Conservation (phyloP, 371 early-diverging fungal species). For the Syncephalis fuscata region DNA sequence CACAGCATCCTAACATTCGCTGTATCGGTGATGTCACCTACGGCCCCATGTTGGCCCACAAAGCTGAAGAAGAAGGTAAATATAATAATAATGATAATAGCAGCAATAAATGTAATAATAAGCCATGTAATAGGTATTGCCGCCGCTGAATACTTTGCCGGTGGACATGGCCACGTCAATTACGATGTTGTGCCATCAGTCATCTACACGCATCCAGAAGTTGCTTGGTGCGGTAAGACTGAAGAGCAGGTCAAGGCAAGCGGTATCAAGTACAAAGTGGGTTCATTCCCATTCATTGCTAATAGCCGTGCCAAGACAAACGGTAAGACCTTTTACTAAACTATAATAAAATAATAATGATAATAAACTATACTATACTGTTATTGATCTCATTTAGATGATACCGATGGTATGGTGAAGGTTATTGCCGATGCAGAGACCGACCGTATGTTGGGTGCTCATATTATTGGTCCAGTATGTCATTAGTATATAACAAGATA, state of each 20-base stretch:
- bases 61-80: conserved; percentile 94
- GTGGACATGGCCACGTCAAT: conserved; percentile 95
- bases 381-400: conserved; percentile 17
- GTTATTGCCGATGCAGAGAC: conserved; percentile 89
- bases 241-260: conserved; percentile 82
- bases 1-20: conserved; percentile 72
- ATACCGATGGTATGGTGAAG: conserved; percentile 90
- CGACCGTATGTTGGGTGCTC: conserved; percentile 89
- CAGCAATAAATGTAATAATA: conserved; percentile 8
- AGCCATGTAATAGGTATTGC: conserved; percentile 48
- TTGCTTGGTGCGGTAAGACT: conserved; percentile 96
- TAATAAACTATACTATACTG: too few species aligned
- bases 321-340: conserved; percentile 8
- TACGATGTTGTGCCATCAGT: conserved; percentile 95
- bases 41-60: conserved; percentile 98
- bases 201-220: conserved; percentile 97
- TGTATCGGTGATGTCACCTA: conserved; percentile 95
- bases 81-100: not conserved
- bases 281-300: conserved; percentile 89
- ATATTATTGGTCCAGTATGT: conserved; percentile 77
- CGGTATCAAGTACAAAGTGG: conserved; percentile 73
- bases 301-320: conserved; percentile 97
- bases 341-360: too few species aligned
- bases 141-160: conserved; percentile 81
- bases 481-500: too few species aligned